A percentile compares a stretch with the other conserved stretches of the same genome.
These are phyloP conservation scores for Tothia fuscella DNA, from an alignment of 2,329 filamentous ascomycete genomes.

Conservation along the genomic window DNA sequence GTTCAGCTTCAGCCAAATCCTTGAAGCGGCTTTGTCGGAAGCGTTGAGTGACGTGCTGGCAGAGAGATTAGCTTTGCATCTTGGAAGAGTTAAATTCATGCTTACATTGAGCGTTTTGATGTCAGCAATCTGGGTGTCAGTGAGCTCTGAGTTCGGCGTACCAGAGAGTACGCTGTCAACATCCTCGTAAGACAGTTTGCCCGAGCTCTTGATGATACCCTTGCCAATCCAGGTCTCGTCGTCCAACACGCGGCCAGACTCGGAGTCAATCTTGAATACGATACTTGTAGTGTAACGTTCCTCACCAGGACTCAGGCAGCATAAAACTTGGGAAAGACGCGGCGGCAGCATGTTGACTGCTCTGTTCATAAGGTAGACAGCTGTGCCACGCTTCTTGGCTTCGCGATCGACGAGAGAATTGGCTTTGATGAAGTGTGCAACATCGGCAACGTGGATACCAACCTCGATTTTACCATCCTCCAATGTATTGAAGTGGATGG, in stretches of 20 bases:
- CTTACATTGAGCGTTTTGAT: conserved; percentile 66
- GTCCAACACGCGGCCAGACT: conserved; percentile 66
- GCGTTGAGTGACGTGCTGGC: conserved; percentile 67
- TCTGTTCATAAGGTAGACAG: conserved; percentile 88
- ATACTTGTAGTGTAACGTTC: conserved; percentile 87
- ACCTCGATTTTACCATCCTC: conserved; percentile 82
- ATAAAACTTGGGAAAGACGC: conserved; percentile 74
- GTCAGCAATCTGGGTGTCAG: conserved; percentile 58
- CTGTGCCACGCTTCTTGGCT: conserved; percentile 94
- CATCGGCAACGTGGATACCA: conserved; percentile 87
- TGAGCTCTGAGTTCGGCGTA: conserved; percentile 48
- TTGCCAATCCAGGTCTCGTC: conserved; percentile 91
- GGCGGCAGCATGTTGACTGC: conserved; percentile 77
- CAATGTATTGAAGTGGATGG: conserved; percentile 78
- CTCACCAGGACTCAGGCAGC: conserved; percentile 74
- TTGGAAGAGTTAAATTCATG: conserved; percentile 12
- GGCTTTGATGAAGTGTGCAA: conserved; percentile 92
- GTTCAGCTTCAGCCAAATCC: conserved; percentile 56
- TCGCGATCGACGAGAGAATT: conserved; percentile 94
- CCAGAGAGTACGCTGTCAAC: conserved; percentile 72
- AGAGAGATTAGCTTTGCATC: neutral
- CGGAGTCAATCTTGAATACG: conserved; percentile 78
- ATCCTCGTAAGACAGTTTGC: conserved; percentile 72
- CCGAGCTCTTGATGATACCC: conserved; percentile 81
- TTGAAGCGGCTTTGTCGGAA: conserved; percentile 82